Evolutionary conservation across 2,329 filamentous ascomycete genomes (phyloP).

Genomic region (Fusarium sp.): DNA sequence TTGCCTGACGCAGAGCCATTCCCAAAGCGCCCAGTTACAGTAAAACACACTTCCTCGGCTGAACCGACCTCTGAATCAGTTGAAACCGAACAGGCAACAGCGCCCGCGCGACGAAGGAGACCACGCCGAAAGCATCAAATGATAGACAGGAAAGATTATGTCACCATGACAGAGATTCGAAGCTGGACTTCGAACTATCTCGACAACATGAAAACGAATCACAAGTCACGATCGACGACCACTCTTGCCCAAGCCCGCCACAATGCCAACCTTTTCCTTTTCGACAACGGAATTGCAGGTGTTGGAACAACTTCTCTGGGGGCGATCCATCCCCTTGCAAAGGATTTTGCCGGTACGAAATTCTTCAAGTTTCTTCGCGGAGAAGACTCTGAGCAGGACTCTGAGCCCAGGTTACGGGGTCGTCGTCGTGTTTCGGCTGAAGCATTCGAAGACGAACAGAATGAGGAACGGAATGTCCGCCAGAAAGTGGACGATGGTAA

Average conservation of each 20-base stretch:
- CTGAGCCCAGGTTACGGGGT: constrained; percentile 40
- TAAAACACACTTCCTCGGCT: constrained; percentile 28
- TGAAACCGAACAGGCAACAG: constrained; percentile 35
- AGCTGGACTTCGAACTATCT: constrained; percentile 60
- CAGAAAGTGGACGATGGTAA: constrained; percentile 50
- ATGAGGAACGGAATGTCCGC: constrained; percentile 54
- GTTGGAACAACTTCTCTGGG: constrained; percentile 31
- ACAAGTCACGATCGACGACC: constrained; percentile 44
- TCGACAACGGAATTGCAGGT: constrained; percentile 54
- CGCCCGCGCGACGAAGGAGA: constrained; percentile 42
- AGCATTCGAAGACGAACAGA: constrained; percentile 57
- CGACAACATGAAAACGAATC: constrained; percentile 65
- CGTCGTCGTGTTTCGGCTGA: constrained; percentile 60
- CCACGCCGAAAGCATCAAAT: constrained; percentile 47
- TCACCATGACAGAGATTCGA: constrained; percentile 55
- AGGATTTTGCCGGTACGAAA: constrained; percentile 58
- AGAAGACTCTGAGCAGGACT: constrained; percentile 34
- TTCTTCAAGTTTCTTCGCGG: constrained; percentile 57
- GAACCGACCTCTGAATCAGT: constrained; percentile 43
- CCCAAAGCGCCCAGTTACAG: constrained; percentile 41
- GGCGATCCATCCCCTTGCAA: constrained; percentile 59
- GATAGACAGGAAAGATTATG: constrained; percentile 51
- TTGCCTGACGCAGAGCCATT: constrained; percentile 56
- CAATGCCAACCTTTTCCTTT: constrained; percentile 51
- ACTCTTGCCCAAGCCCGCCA: constrained; percentile 56